Evolutionary conservation across 1,284 basidiomycete genomes (phyloP), one percentile per base, ranked within the genome.

Genomic region (Inonotus hispidus): DNA sequence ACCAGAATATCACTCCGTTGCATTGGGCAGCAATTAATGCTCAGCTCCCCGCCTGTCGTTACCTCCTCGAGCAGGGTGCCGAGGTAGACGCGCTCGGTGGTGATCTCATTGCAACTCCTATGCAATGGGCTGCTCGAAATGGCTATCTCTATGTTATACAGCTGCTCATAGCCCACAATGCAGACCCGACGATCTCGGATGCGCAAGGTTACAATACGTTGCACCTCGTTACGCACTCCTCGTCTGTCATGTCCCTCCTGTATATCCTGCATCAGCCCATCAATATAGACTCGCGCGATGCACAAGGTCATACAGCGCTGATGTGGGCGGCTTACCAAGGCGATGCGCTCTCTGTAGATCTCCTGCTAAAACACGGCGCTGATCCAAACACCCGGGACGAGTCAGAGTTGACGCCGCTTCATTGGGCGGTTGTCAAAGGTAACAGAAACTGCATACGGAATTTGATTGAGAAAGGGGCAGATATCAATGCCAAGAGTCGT

Each of bases 311-410:
- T 70, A 98, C 96, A 0, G 83, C 93, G 0, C 81, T 99, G 58
- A 98, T 98, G 93, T 99, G 97, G 97, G 97, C 97, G 1, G 93
- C 95, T 3, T 99, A 98, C 75, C 97, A 99, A 72, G 96, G 96
- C 49, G 97, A 99, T 69, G 95, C 93, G 1, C 83, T 99, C 23
- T 95, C 92, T 0, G 93, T 99, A 1, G 93, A 98, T 65, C 75
- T 99, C 37, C 75, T 99, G 19, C 81, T 99, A 57, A 85, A 88
- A 60, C 92, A 96, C 66, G 94, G 94, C 7, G 93, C 95, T 2
- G 89, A 85, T 59, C 79, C 89, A 0, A 84, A 85, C 64, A 75
- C 87, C 3, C 81, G 81, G 43, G 97, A 99, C 71, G 87, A 92
- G 64, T 75, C 83, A 0, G 95, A 95, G 0, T 80, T 99, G 58